Conservation (phyloP, 2,329 filamentous ascomycete genomes). For the Xylaria polymorpha region DNA sequence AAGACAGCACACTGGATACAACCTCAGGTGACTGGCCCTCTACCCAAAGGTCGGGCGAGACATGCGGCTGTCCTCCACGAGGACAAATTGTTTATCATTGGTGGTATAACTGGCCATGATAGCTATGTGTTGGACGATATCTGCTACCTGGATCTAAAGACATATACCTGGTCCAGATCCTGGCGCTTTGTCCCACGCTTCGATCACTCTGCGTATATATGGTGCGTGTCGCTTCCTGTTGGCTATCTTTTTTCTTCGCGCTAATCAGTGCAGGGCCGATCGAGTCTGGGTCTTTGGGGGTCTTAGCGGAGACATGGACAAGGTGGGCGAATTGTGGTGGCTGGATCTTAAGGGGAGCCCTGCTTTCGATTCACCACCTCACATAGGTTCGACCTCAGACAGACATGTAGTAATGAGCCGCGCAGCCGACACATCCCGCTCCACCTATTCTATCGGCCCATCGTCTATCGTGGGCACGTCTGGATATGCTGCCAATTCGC, state of each 20-base stretch:
- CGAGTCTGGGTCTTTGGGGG: constrained; percentile 97
- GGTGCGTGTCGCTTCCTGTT: constrained; percentile 56
- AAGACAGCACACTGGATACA: constrained; percentile 96
- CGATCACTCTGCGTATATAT: constrained; percentile 95
- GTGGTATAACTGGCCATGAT: constrained; percentile 93
- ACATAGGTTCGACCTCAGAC: constrained; percentile 61
- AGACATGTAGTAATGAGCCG: constrained; percentile 57
- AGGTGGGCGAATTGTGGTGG: constrained; percentile 97
- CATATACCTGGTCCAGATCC: constrained; percentile 94
- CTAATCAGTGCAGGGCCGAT: constrained; percentile 65
- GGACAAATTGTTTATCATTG: constrained; percentile 95
- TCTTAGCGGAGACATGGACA: constrained; percentile 95
- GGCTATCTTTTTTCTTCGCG: background rate
- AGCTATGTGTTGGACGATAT: constrained; percentile 95
- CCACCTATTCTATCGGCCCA: constrained; percentile 62
- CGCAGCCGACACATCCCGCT: constrained; percentile 62
- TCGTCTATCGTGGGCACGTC: constrained; percentile 67
- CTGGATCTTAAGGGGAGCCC: constrained; percentile 92
- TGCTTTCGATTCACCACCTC: constrained; percentile 79
- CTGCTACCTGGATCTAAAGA: constrained; percentile 95
- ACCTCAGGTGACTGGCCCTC: constrained; percentile 83
- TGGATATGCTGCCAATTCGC: constrained; percentile 75
- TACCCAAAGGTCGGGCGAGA: constrained; percentile 89
- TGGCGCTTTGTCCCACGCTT: constrained; percentile 97
- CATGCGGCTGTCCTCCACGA: constrained; percentile 96